phyloP scores from a whole-genome alignment of 163 green algal species.

The Smithsoniella earleae region DNA sequence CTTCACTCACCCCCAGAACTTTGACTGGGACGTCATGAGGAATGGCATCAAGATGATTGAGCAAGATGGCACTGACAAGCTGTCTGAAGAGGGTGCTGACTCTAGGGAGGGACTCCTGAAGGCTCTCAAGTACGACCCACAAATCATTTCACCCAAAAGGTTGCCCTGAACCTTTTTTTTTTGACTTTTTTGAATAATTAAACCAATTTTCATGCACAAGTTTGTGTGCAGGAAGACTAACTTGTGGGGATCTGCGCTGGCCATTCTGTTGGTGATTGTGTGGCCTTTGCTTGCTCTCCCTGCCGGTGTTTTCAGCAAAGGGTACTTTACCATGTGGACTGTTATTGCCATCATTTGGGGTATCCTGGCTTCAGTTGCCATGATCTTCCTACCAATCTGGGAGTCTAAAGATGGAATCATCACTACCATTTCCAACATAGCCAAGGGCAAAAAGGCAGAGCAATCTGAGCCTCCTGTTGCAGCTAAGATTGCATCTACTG shows the following conservation, averaged over 20 bases:
- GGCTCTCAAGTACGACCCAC: constrained; percentile 32
- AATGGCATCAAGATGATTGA: constrained; percentile 57
- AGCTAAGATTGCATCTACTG: no score
- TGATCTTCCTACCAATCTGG: constrained; percentile 46
- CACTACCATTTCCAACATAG: neutral
- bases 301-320: constrained; percentile 66
- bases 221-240: neutral
- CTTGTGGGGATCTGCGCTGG: constrained; percentile 35
- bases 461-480: no score
- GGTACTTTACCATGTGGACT: constrained; percentile 79
- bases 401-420: constrained; percentile 29
- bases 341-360: constrained; percentile 77
- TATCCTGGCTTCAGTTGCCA: constrained; percentile 54
- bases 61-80: constrained; percentile 42
- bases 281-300: constrained; percentile 80
- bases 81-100: constrained; percentile 42
- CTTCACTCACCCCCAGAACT: constrained; percentile 42
- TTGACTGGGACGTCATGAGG: constrained; percentile 33
- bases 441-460: constrained; percentile 2
- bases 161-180: no score
- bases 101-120: constrained; percentile 43
- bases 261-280: constrained; percentile 62
- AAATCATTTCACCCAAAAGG: no score
- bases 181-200: no score
- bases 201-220: no score